Evolutionary conservation across 805 yeast species (phyloP).

Genomic region (Yarrowia porcina): DNA sequence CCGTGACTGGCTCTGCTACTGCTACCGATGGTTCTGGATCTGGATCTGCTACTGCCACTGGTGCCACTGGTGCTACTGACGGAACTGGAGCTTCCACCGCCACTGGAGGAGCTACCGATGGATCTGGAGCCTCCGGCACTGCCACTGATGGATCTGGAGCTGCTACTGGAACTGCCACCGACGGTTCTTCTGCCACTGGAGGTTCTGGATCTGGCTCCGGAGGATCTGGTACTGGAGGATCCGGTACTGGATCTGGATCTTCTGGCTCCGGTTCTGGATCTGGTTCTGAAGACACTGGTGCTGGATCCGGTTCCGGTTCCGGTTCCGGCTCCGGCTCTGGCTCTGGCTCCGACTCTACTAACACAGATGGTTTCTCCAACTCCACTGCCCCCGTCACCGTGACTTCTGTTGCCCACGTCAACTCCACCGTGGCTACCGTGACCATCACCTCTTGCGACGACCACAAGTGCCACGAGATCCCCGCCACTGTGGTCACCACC

Average conservation of each 20-base stretch:
- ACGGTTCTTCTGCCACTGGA: not conserved
- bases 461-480: constrained; percentile 12
- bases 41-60: not conserved
- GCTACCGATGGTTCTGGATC: not conserved
- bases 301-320: not conserved
- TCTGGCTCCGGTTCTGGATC: not conserved
- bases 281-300: not conserved
- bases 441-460: constrained; percentile 21
- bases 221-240: too few relatives aligned
- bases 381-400: not conserved
- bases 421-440: constrained; percentile 15
- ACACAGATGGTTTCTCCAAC: not conserved
- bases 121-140: not conserved
- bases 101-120: not conserved
- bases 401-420: not conserved
- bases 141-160: not conserved
- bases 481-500: constrained; percentile 14
- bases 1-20: not conserved
- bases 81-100: not conserved
- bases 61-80: not conserved
- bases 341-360: not conserved
- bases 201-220: not conserved
- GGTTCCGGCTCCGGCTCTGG: not conserved
- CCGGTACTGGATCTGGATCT: not conserved
- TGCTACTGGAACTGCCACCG: not conserved